Evolutionary conservation across 2,329 filamentous ascomycete genomes (phyloP), one percentile per base, ranked within the genome.

Genomic region (Metarhizium brunneum): DNA sequence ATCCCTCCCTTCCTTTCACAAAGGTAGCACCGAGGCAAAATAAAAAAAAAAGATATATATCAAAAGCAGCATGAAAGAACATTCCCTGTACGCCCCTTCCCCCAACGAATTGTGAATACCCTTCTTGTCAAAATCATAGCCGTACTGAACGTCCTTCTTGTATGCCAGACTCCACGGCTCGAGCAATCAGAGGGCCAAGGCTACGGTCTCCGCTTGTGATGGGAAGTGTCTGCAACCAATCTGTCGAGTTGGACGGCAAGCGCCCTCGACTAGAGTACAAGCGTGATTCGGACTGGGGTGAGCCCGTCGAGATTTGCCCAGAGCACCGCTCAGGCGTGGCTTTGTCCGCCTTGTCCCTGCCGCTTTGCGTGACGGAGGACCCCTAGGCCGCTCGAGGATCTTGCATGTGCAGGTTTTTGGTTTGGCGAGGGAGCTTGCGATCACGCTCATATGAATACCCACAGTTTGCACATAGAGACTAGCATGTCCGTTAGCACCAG

Each of bases 401-500:
- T 43, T 67, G 60, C 54, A 69, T 56, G 62, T 74, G 68, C 52
- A 74, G 63, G 58, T 74, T 73, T 65, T 71, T 71, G 47, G 67
- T 74, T 59, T 73, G 72, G 29, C 72, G 69, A 8, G 92, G 92
- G 0, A 96, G 78, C 61, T 86, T 85, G 71, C 89, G 87, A 70
- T 95, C 89, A 54, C 90, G 86, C 72, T 96, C 92, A 68, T 88
- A 96, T 20, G 92, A 74, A 63, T 92, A 86, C 56, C 91, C 92
- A 69, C 92, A 97, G 69, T 95, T 96, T 71, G 92, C 88, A 75
- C 92, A 97, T 4, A 97, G 82, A 35, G 89, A 87, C 88, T 92
- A 0, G 67, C 18, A 11, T 11, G 32, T 35, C 42, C 11, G 65
- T 56, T 52, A 61, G 45, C 56, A 54, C 42, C 8, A 25, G 6